These are phyloP conservation scores for Rhizopogon parksii DNA, from an alignment of 1,284 basidiomycete species.

Conservation along the genomic window DNA sequence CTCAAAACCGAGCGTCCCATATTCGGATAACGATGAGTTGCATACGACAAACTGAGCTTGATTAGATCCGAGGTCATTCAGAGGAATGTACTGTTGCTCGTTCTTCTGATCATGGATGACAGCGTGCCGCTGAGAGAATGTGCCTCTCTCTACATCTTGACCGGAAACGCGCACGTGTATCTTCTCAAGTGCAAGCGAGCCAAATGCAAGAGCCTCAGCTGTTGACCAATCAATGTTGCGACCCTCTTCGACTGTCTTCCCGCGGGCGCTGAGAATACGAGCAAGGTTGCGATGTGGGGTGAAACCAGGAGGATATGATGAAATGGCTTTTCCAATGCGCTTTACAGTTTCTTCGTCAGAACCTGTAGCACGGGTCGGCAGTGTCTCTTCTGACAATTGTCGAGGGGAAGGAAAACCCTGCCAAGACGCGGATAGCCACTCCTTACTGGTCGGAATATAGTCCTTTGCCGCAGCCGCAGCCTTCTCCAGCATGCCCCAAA, in stretches of 20 bases:
- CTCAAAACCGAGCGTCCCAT: slow-evolving; percentile 93
- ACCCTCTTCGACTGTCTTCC: slow-evolving; percentile 88
- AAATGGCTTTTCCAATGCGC: slow-evolving; percentile 82
- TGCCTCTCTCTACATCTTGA: slow-evolving; percentile 98
- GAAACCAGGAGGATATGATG: slow-evolving; percentile 82
- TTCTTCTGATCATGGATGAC: slow-evolving; percentile 95
- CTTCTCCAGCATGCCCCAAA: slow-evolving; percentile 97
- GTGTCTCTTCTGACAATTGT: slow-evolving; percentile 87
- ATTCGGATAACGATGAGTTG: slow-evolving; percentile 98
- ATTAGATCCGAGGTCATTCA: slow-evolving; percentile 82
- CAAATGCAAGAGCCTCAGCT: slow-evolving; percentile 97
- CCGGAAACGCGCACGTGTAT: slow-evolving; percentile 95
- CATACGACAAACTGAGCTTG: slow-evolving; percentile 93
- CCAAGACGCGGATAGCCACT: slow-evolving; percentile 98
- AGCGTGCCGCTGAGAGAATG: slow-evolving; percentile 99
- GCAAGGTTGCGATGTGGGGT: slow-evolving; percentile 89
- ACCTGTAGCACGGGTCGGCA: slow-evolving; percentile 88
- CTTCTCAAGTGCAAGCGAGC: slow-evolving; percentile 87
- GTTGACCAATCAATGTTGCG: slow-evolving; percentile 97
- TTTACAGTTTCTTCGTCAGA: slow-evolving; percentile 73
- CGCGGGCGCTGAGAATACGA: slow-evolving; percentile 84
- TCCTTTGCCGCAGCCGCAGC: slow-evolving; percentile 87
- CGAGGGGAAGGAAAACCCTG: slow-evolving; percentile 97
- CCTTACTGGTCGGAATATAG: slow-evolving; percentile 88
- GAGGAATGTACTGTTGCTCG: slow-evolving; percentile 84